A percentile compares a stretch with the other conserved stretches of the same genome.
Evolutionary conservation across 805 yeast genomes (phyloP).

Genomic region (Starmerella vitae): DNA sequence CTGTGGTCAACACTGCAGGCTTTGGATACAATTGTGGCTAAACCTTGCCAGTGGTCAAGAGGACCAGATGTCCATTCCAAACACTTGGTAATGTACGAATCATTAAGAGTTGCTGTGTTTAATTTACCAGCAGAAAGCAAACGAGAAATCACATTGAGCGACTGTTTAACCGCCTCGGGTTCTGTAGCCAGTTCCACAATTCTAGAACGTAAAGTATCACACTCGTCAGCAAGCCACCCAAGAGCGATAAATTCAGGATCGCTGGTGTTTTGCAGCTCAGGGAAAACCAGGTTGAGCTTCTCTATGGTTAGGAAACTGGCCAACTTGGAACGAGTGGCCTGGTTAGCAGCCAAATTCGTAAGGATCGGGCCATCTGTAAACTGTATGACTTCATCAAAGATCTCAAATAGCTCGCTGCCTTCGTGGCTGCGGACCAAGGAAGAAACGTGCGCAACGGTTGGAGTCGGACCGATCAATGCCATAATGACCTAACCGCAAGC

Average conservation of each 20-base stretch:
- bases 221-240: slow-evolving; percentile 17
- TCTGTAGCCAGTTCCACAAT: slow-evolving; percentile 7
- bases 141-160: slow-evolving; percentile 7
- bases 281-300: slow-evolving; percentile 5
- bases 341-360: slow-evolving; percentile 17
- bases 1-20: slow-evolving; percentile 4
- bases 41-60: slow-evolving; percentile 7
- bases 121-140: slow-evolving; percentile 9
- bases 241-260: slow-evolving; percentile 18
- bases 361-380: slow-evolving; percentile 16
- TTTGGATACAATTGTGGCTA: slow-evolving; percentile 10
- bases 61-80: slow-evolving; percentile 2
- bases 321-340: slow-evolving; percentile 10
- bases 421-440: slow-evolving; percentile 5
- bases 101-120: neutral
- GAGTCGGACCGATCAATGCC: slow-evolving; percentile 14
- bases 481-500: slow-evolving; percentile 1
- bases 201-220: slow-evolving; percentile 7
- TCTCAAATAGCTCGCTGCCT: slow-evolving; percentile 6
- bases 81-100: neutral
- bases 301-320: slow-evolving; percentile 9
- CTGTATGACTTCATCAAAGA: slow-evolving; percentile 11
- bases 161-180: neutral
- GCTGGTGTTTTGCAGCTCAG: slow-evolving; percentile 10
- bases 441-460: slow-evolving; percentile 10